phyloP scores from a whole-genome alignment of 2,329 filamentous ascomycete genomes.

The Claviceps quebecensis region DNA sequence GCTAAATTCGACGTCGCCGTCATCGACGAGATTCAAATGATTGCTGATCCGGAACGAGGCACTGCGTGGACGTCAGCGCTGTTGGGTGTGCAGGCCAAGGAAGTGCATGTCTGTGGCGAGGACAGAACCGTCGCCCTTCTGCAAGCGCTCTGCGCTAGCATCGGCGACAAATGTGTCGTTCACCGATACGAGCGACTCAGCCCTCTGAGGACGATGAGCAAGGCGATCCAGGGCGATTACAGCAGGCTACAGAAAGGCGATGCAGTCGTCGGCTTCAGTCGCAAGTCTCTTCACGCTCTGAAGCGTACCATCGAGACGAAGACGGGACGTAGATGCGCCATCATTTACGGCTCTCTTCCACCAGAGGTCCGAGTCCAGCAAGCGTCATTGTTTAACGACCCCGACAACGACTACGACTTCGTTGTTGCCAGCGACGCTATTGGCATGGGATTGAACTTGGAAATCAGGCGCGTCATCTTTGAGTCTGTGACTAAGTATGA shows the following conservation, averaged over 20 bases:
- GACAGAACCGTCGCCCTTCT: constrained; percentile 69
- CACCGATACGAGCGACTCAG: constrained; percentile 77
- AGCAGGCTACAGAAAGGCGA: constrained; percentile 70
- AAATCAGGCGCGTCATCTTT: constrained; percentile 82
- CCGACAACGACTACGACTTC: constrained; percentile 88
- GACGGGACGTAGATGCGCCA: constrained; percentile 71
- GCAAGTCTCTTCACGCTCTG: constrained; percentile 66
- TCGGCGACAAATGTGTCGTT: constrained; percentile 70
- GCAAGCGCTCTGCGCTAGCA: constrained; percentile 57
- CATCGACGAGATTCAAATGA: constrained; percentile 98
- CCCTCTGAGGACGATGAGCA: constrained; percentile 51
- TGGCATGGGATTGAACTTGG: constrained; percentile 92
- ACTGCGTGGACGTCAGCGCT: constrained; percentile 93
- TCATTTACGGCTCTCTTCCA: constrained; percentile 83
- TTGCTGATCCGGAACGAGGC: constrained; percentile 63
- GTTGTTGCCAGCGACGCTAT: constrained; percentile 91
- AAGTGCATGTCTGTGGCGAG: constrained; percentile 90
- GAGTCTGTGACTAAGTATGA: constrained; percentile 64
- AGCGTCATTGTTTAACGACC: constrained; percentile 86
- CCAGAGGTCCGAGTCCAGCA: constrained; percentile 89
- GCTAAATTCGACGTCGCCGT: constrained; percentile 69
- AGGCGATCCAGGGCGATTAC: constrained; percentile 51
- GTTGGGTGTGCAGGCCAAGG: constrained; percentile 71
- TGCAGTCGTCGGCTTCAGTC: constrained; percentile 75
- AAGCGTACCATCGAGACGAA: constrained; percentile 61